Conservation (phyloP, 164 flowering plant genomes). For the Pachysandra terminalis region DNA sequence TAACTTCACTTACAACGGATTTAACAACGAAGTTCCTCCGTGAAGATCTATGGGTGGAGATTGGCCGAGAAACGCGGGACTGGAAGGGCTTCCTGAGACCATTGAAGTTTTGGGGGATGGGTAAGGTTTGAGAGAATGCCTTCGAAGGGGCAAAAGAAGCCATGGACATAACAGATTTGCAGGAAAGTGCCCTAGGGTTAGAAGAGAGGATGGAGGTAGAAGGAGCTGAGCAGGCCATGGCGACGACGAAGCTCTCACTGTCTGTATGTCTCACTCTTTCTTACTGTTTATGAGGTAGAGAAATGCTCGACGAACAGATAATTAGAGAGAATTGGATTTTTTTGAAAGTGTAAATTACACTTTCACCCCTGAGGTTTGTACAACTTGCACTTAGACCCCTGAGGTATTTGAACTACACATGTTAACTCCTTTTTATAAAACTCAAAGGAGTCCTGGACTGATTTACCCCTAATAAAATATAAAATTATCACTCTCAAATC, state of each 20-base stretch:
- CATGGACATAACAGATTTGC: slow-evolving; percentile 25
- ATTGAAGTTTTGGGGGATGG: background rate
- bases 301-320: too few relatives aligned
- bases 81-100: background rate
- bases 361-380: too few relatives aligned
- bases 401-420: too few relatives aligned
- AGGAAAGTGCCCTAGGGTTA: slow-evolving; percentile 24
- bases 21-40: background rate
- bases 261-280: slow-evolving; percentile 8
- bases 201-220: slow-evolving; percentile 33
- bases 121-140: slow-evolving; percentile 8
- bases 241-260: background rate
- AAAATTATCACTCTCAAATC: too few relatives aligned
- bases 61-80: background rate
- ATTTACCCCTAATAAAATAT: too few relatives aligned
- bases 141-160: slow-evolving; percentile 18
- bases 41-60: background rate
- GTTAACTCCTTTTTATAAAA: too few relatives aligned
- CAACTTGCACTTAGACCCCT: too few relatives aligned
- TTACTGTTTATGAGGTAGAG: too few relatives aligned
- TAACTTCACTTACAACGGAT: background rate
- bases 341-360: too few relatives aligned
- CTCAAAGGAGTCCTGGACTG: too few relatives aligned
- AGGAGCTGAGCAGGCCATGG: slow-evolving; percentile 53
- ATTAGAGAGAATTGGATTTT: too few relatives aligned